Conservation (phyloP, 2,329 filamentous ascomycete species). For the Fusarium avenaceum region DNA sequence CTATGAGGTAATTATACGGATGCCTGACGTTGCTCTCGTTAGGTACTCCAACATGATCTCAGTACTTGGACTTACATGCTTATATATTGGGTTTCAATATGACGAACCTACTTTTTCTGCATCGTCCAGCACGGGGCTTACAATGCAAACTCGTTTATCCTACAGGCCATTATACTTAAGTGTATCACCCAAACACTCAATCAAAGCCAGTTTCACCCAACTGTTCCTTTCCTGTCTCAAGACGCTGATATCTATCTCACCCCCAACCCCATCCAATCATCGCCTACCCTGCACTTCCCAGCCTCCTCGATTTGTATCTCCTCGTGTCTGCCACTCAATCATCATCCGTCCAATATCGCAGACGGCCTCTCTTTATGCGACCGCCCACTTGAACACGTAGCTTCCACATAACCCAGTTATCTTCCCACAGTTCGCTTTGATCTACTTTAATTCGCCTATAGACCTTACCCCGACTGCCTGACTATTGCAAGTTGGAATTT, state of each 20-base stretch:
- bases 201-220: conserved; percentile 2
- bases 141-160: background rate
- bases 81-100: conserved; percentile 19
- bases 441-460: background rate
- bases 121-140: background rate
- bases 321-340: conserved; percentile 40
- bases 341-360: conserved; percentile 31
- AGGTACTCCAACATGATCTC: background rate
- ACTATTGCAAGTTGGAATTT: background rate
- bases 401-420: conserved; percentile 28
- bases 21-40: background rate
- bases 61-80: background rate
- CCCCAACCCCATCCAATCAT: conserved; percentile 14
- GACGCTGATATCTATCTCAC: background rate
- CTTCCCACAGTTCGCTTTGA: background rate
- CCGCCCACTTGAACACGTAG: conserved; percentile 41
- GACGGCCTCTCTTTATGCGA: conserved; percentile 47
- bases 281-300: conserved; percentile 45
- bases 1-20: conserved; percentile 1
- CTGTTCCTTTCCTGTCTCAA: background rate
- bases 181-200: background rate
- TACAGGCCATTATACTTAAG: too few species aligned
- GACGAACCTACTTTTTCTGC: background rate
- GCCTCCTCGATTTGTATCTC: conserved; percentile 43
- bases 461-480: conserved; percentile 2